A percentile compares a stretch with the other conserved stretches of the same genome.
Conservation (phyloP, 192 early-diverging fungal species). For the Coemansia biformis region DNA sequence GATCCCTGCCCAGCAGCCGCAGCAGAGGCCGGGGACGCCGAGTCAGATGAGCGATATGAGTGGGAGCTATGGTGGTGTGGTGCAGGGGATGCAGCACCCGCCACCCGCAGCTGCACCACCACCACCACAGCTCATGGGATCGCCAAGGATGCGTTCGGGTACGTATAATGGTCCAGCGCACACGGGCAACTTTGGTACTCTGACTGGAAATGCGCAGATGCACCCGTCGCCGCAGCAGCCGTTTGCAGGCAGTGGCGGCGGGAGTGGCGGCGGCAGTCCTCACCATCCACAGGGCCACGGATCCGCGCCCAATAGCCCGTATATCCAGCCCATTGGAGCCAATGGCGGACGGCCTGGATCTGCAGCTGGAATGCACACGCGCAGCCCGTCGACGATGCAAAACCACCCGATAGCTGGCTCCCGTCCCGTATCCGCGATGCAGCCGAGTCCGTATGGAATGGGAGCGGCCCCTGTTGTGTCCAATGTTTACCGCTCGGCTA, state of each 20-base stretch:
- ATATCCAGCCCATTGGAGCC: conserved; percentile 13
- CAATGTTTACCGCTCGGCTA: conserved; percentile 17
- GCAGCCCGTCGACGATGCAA: conserved; percentile 1
- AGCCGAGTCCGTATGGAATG: background rate
- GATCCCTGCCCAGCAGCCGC: conserved; percentile 5
- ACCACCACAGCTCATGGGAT: conserved; percentile 22
- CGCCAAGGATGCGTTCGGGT: conserved; percentile 29
- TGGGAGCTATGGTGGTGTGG: background rate
- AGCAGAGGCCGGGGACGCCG: conserved; percentile 13
- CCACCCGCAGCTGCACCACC: no score
- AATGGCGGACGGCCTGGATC: conserved; percentile 16
- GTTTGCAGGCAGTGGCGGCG: background rate
- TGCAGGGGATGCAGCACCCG: background rate
- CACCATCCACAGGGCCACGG: background rate
- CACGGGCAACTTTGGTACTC: conserved; percentile 38
- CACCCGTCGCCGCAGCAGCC: conserved; percentile 14
- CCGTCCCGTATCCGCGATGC: conserved; percentile 10
- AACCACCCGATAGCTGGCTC: background rate
- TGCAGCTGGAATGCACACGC: conserved; percentile 12
- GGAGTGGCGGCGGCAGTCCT: no score
- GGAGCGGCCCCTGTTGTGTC: conserved; percentile 4
- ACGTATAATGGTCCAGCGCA: conserved; percentile 31
- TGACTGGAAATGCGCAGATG: conserved; percentile 31
- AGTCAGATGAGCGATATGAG: conserved; percentile 14
- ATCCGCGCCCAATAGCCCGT: conserved; percentile 30